Percentiles rank a stretch among this genome's conserved stretches.
Conservation (phyloP, 2,329 filamentous ascomycete genomes). For the Ceratocystis albifundus region DNA sequence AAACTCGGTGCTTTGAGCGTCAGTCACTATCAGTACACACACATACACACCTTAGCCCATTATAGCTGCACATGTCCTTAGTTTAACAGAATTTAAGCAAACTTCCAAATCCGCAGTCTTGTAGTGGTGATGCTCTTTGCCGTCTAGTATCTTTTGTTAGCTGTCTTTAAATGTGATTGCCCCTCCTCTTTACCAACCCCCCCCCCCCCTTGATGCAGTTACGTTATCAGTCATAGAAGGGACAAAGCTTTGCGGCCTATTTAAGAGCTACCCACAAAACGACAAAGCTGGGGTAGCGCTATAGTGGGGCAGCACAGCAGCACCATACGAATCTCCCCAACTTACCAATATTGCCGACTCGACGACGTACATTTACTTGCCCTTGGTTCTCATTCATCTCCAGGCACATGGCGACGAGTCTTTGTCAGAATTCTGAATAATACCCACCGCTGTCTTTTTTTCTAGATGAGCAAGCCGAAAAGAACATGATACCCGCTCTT, state of each 20-base stretch:
- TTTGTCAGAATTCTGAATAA: not conserved
- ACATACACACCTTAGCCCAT: not conserved
- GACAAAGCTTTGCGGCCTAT: not conserved
- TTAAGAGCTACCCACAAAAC: not conserved
- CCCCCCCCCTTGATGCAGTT: not conserved
- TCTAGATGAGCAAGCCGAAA: not conserved
- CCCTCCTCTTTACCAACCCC: not conserved
- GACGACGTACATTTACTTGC: too few relatives aligned
- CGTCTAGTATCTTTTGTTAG: not conserved
- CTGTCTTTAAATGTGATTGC: not conserved
- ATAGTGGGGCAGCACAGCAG: not conserved
- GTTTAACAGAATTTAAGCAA: not conserved
- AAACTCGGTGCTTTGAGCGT: not conserved
- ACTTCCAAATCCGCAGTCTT: not conserved
- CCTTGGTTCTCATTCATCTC: too few relatives aligned
- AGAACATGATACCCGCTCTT: not conserved
- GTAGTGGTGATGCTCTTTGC: not conserved
- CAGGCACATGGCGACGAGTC: too few relatives aligned
- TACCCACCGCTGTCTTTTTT: not conserved
- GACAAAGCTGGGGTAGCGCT: conserved; percentile 7
- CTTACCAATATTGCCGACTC: not conserved
- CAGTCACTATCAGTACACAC: too few relatives aligned
- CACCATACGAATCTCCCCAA: not conserved
- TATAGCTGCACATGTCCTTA: not conserved
- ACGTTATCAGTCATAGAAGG: not conserved